These are phyloP conservation scores for Astragalus membranaceus DNA, from an alignment of 306 rosid genomes.

Conservation along the genomic window DNA sequence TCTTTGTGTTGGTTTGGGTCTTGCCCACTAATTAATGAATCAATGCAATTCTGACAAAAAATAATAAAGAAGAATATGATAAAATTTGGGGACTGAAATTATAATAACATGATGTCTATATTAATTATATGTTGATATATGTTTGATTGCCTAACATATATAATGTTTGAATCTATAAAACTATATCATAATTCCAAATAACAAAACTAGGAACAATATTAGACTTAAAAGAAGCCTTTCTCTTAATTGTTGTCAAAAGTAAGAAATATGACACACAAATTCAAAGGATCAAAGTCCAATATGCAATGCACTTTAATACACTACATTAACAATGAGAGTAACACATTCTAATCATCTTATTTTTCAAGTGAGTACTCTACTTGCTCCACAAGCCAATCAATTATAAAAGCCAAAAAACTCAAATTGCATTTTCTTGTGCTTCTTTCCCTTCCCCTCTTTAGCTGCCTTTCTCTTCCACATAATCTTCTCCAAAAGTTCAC, in stretches of 20 bases:
- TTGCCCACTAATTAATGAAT: too few relatives aligned
- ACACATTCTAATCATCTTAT: slow-evolving; percentile 6
- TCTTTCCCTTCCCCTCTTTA: slow-evolving; percentile 18
- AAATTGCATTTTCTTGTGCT: slow-evolving; percentile 20
- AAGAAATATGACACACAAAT: not conserved
- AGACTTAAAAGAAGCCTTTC: not conserved
- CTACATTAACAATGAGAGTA: not conserved
- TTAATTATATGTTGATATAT: not conserved
- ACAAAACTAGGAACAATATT: not conserved
- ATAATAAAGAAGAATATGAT: too few relatives aligned
- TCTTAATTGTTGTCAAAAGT: not conserved
- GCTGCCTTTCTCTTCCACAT: slow-evolving; percentile 33
- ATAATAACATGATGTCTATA: too few relatives aligned
- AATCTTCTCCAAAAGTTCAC: slow-evolving; percentile 27
- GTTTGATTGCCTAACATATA: not conserved
- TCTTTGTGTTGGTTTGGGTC: too few relatives aligned
- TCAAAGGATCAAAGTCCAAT: not conserved
- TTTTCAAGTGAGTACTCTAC: not conserved
- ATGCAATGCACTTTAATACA: not conserved
- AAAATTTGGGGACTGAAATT: too few relatives aligned
- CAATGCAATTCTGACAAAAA: too few relatives aligned
- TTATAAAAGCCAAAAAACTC: slow-evolving; percentile 23
- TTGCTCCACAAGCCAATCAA: slow-evolving; percentile 38
- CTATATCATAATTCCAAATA: not conserved
- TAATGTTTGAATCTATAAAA: not conserved